Conservation (phyloP, 345 rosid genomes). For the Leavenworthia alabamica region DNA sequence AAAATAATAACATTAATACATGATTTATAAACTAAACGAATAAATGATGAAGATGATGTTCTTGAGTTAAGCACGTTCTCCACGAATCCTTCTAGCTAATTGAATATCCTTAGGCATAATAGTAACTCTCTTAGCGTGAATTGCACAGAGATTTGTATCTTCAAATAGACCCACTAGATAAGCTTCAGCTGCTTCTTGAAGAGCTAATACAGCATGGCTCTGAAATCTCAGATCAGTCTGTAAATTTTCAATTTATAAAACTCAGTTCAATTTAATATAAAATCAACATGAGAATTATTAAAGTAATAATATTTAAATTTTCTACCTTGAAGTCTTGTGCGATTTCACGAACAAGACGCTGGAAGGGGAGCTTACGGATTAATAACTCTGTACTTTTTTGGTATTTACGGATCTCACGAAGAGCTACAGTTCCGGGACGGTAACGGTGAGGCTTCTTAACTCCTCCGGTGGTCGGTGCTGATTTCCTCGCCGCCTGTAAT, state of each 20-base stretch:
- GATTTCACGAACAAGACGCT: conserved; percentile 56
- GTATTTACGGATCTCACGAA: conserved; percentile 45
- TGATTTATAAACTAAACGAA: no score
- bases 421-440: conserved; percentile 57
- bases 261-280: no score
- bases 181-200: conserved; percentile 53
- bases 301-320: no score
- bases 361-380: conserved; percentile 50
- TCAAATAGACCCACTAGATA: conserved; percentile 66
- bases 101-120: conserved; percentile 84
- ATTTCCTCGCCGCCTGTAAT: conserved; percentile 50
- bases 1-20: no score
- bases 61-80: conserved; percentile 81
- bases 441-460: conserved; percentile 59
- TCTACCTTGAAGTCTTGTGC: conserved; percentile 64
- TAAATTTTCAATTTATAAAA: not conserved
- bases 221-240: conserved; percentile 33
- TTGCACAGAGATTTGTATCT: conserved; percentile 49
- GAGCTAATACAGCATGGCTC: conserved; percentile 30
- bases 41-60: no score
- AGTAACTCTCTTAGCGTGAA: conserved; percentile 69
- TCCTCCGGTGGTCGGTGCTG: conserved; percentile 60
- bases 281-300: no score
- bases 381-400: conserved; percentile 52
- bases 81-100: conserved; percentile 63